phyloP scores from a whole-genome alignment of 2,329 filamentous ascomycete genomes.

The Apiospora arundinis region DNA sequence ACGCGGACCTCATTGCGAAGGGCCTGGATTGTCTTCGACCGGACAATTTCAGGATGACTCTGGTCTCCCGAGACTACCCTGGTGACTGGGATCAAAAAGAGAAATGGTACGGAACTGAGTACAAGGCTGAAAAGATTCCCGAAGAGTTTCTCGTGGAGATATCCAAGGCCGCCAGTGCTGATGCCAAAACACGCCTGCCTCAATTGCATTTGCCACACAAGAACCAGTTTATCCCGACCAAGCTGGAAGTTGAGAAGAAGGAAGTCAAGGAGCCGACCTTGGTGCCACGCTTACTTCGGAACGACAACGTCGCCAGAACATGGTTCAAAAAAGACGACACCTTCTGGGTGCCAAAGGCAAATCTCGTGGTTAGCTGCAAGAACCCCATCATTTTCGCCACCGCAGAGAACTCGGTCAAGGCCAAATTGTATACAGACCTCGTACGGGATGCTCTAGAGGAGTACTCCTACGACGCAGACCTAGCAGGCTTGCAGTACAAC shows the following conservation, averaged over 20 bases:
- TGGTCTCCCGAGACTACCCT: constrained; percentile 84
- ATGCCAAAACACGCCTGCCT: constrained; percentile 64
- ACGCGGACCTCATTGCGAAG: constrained; percentile 75
- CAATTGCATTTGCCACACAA: constrained; percentile 86
- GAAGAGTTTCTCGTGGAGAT: constrained; percentile 76
- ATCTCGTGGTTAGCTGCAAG: constrained; percentile 79
- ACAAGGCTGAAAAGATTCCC: constrained; percentile 82
- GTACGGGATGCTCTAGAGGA: constrained; percentile 89
- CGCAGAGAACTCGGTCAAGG: constrained; percentile 85
- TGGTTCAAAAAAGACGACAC: constrained; percentile 99
- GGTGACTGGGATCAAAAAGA: constrained; percentile 88
- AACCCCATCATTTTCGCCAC: constrained; percentile 82
- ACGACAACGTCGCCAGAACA: constrained; percentile 78
- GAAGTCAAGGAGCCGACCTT: constrained; percentile 78
- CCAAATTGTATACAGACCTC: constrained; percentile 85
- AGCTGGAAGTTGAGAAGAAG: constrained; percentile 94
- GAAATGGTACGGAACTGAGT: constrained; percentile 98
- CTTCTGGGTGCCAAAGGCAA: constrained; percentile 97
- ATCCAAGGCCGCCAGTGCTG: constrained; percentile 64
- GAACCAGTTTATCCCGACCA: constrained; percentile 95
- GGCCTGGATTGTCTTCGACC: constrained; percentile 77
- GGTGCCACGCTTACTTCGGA: constrained; percentile 81
- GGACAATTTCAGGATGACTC: constrained; percentile 86
- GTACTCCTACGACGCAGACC: constrained; percentile 94
- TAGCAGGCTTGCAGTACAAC: constrained; percentile 86